Evolutionary conservation across 208 protist genomes (phyloP), one percentile per base, ranked within the genome.

Genomic region (Leishmania aethiopica): DNA sequence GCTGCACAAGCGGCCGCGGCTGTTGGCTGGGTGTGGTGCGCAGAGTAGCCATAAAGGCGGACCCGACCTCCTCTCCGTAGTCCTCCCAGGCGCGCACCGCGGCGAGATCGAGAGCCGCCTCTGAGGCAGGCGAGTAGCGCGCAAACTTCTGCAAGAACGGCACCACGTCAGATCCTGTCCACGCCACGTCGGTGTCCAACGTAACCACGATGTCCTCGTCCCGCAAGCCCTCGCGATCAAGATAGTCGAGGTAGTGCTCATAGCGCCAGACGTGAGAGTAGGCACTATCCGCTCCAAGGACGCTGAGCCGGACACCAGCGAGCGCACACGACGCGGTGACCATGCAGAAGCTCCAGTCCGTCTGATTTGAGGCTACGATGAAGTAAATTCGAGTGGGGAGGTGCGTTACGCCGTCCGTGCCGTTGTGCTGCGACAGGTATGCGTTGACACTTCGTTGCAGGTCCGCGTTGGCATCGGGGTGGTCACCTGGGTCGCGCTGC

Each of bases 41-140:
- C 51, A 84, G 53, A 4, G 37, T 49, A 0, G 37, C 60, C 51
- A 93, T 84, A 72, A 90, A 79, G 47, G 28, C 6, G 37, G 75
- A 45, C 8, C 49, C 83, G 6, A 66, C 62, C 49, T 79, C 40
- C 59, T 84, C 81, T 28, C 87, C 87, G 45, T 87, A 89, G 60
- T 89, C 86, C 60, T 89, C 86, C 86, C 86, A 89, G 40, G 84
- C 84, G 28, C 87, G 83, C 64, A 90, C 87, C 17, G 84, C 84
- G 19, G 79, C 83, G 11, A 87, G 80, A 71, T 87, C 85, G 3
- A 90, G 79, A 32, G 53, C 67, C 17, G 74, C 83, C 77, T 83
- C 79, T 32, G 69, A 49, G 45, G 80, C 40, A 32, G 87, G 78
- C 28, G 83, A 84, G 71, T 79, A 80, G 37, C 55, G 78, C 25